A percentile compares a stretch with the other conserved stretches of the same genome.
Conservation (phyloP, 352 stramenopile genomes). For the Phytophthora sojae region DNA sequence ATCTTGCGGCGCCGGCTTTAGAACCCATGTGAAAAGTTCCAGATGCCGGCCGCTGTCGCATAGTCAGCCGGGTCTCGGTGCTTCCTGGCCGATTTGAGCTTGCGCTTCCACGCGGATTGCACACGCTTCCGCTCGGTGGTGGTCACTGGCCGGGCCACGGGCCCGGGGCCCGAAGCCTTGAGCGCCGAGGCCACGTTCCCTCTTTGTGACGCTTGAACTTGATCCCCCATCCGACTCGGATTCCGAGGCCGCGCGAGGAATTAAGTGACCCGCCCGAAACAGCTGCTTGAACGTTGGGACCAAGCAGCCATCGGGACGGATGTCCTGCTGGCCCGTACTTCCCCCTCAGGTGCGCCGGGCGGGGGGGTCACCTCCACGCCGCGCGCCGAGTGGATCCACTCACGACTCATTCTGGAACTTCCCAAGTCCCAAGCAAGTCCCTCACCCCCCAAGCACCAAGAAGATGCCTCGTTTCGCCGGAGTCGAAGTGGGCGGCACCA, state of each 20-base stretch:
- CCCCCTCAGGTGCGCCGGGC: too few relatives aligned
- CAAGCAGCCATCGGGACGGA: slow-evolving; percentile 26
- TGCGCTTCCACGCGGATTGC: slow-evolving; percentile 8
- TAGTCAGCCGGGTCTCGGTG: not conserved
- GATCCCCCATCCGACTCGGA: too few relatives aligned
- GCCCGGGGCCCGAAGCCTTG: too few relatives aligned
- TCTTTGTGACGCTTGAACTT: slow-evolving; percentile 38
- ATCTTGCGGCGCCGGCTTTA: slow-evolving; percentile 9
- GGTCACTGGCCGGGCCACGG: too few relatives aligned
- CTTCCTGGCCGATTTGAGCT: slow-evolving; percentile 24
- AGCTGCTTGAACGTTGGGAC: slow-evolving; percentile 31
- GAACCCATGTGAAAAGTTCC: slow-evolving; percentile 10
- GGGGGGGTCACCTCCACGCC: not conserved
- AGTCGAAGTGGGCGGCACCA: slow-evolving; percentile 96
- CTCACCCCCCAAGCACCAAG: not conserved
- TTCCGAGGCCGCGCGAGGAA: slow-evolving; percentile 14
- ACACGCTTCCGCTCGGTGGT: not conserved
- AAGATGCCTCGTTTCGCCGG: slow-evolving; percentile 46
- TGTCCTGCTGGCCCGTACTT: slow-evolving; percentile 1
- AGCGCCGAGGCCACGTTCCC: not conserved
- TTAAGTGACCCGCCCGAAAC: slow-evolving; percentile 19
- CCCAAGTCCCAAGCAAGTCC: not conserved
- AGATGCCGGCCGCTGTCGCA: slow-evolving; percentile 5
- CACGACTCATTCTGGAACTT: not conserved
- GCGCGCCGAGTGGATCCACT: too few relatives aligned